phyloP scores from a whole-genome alignment of 1,284 basidiomycete species.

The Pseudozyma flocculosa region DNA sequence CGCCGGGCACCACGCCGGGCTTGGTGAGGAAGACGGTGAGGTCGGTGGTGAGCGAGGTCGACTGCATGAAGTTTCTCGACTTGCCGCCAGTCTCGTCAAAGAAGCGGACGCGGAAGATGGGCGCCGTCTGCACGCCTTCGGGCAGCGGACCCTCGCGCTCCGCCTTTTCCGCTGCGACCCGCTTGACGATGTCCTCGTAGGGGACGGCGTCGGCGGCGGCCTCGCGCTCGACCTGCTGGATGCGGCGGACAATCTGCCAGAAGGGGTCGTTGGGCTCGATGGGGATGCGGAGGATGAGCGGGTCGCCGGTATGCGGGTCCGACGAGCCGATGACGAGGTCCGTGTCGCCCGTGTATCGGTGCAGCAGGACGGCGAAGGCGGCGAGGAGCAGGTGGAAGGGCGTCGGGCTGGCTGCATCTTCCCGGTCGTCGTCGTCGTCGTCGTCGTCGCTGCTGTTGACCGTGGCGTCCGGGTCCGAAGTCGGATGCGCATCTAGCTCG shows the following conservation, averaged over 20 bases:
- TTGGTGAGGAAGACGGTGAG: constrained; percentile 71
- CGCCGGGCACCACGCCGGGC: constrained; percentile 34
- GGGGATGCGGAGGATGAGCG: constrained; percentile 79
- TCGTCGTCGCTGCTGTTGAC: constrained; percentile 14
- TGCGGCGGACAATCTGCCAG: constrained; percentile 83
- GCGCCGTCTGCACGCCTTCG: constrained; percentile 41
- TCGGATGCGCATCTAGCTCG: constrained; percentile 69
- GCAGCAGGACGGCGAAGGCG: constrained; percentile 84
- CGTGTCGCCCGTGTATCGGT: constrained; percentile 93
- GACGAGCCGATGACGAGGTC: constrained; percentile 92
- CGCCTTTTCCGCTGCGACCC: constrained; percentile 42
- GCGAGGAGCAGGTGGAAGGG: constrained; percentile 89
- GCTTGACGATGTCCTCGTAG: constrained; percentile 74
- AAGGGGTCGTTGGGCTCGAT: constrained; percentile 86
- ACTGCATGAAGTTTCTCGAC: constrained; percentile 58
- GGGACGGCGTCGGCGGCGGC: constrained; percentile 81
- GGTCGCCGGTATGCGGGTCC: constrained; percentile 69
- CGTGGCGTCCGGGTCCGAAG: constrained; percentile 57
- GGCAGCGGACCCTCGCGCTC: constrained; percentile 33
- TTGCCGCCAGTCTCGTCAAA: constrained; percentile 82
- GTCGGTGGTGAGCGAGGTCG: constrained; percentile 76
- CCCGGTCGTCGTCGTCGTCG: constrained; percentile 29
- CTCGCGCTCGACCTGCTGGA: constrained; percentile 80
- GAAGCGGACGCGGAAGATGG: constrained; percentile 90
- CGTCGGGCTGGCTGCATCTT: constrained; percentile 68